Conservation (phyloP, 2,329 filamentous ascomycete species). For the Ophiostoma sp. region DNA sequence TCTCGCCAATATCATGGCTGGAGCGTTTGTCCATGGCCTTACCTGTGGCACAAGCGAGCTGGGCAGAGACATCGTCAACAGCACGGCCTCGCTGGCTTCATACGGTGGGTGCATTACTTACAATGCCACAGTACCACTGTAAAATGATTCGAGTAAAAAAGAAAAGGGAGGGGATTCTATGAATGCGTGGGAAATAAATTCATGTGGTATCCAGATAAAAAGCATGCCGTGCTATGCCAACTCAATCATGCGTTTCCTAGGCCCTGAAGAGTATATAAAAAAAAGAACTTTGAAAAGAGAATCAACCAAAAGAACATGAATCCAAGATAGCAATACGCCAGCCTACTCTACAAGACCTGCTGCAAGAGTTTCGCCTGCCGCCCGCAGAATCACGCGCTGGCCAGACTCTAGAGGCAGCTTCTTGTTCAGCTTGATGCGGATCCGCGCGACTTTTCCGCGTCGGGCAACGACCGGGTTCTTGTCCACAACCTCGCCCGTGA, state of each 20-base stretch:
- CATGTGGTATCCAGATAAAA: background rate
- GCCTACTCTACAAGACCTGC: constrained; percentile 72
- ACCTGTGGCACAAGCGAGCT: constrained; percentile 25
- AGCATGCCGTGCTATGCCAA: background rate
- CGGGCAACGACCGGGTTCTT: constrained; percentile 75
- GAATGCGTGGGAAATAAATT: background rate
- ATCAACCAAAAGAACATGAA: background rate
- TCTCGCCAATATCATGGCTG: constrained; percentile 52
- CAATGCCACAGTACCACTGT: constrained; percentile 22
- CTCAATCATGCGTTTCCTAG: too few species aligned
- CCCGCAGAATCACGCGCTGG: constrained; percentile 73
- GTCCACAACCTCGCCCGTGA: constrained; percentile 67
- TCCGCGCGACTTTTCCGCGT: constrained; percentile 72
- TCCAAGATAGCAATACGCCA: background rate
- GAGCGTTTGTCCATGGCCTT: constrained; percentile 43
- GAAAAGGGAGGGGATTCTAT: too few species aligned
- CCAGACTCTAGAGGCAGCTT: constrained; percentile 76
- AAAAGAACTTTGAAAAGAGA: background rate
- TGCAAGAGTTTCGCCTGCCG: constrained; percentile 76
- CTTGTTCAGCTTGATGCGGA: constrained; percentile 67
- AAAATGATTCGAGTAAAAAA: background rate
- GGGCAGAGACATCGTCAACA: constrained; percentile 22
- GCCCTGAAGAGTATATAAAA: too few species aligned
- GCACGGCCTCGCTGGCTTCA: constrained; percentile 22
- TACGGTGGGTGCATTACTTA: constrained; percentile 22